Evolutionary conservation across 2,329 filamentous ascomycete genomes (phyloP).

Genomic region (Fusarium haematococcum): DNA sequence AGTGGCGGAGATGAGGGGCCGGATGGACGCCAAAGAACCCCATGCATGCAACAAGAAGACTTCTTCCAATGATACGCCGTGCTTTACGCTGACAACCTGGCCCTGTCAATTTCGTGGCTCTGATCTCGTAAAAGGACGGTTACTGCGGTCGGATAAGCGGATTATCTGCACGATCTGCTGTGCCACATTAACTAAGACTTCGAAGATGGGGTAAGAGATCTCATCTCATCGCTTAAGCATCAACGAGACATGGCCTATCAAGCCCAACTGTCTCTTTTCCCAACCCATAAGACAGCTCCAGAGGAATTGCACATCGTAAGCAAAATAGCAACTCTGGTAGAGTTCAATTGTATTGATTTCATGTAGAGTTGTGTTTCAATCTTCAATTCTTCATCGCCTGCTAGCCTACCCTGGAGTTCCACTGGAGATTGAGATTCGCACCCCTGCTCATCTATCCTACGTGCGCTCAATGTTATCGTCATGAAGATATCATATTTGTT

Average conservation of each 20-base stretch:
- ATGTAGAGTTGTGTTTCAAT: neutral
- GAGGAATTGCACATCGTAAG: neutral
- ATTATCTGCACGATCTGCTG: neutral
- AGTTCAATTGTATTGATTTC: neutral
- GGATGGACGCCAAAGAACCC: slow-evolving; percentile 8
- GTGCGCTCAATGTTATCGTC: neutral
- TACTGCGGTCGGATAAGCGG: slow-evolving; percentile 1
- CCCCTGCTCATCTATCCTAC: neutral
- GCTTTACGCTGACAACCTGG: slow-evolving; percentile 6
- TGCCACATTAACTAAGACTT: neutral
- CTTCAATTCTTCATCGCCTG: neutral
- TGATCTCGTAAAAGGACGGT: neutral
- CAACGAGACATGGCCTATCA: neutral
- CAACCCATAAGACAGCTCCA: neutral
- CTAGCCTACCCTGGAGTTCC: neutral
- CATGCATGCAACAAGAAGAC: slow-evolving; percentile 22
- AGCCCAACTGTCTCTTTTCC: neutral
- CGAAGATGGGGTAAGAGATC: neutral
- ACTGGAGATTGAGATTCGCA: neutral
- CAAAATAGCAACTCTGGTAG: neutral
- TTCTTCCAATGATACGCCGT: slow-evolving; percentile 15
- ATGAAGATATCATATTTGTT: neutral
- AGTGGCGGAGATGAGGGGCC: slow-evolving; percentile 6
- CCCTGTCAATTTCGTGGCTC: neutral
- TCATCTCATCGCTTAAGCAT: neutral